Evolutionary conservation across 2,329 filamentous ascomycete genomes (phyloP).

Genomic region (Pseudogymnoascus destructans): DNA sequence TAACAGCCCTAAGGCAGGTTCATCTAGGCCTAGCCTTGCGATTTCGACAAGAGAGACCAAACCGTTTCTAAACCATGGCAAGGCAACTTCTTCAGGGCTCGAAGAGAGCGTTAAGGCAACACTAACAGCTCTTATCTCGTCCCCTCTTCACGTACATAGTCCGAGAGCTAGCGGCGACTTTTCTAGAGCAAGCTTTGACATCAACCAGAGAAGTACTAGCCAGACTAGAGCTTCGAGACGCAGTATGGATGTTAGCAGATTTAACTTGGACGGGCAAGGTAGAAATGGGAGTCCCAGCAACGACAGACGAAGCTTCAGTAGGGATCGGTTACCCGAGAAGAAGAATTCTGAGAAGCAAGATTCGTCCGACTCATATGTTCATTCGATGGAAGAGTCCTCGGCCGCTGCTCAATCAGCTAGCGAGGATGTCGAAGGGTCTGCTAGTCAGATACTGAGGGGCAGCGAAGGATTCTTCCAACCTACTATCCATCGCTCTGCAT

Average conservation of each 20-base stretch:
- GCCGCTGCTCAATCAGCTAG: constrained; percentile 55
- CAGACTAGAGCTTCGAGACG: constrained; percentile 27
- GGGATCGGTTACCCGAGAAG: constrained; percentile 36
- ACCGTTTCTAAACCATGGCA: constrained; percentile 15
- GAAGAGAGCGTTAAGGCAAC: constrained; percentile 50
- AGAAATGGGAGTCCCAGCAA: constrained; percentile 51
- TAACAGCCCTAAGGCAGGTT: constrained; percentile 15
- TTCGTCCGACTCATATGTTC: constrained; percentile 62
- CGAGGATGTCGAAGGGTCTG: constrained; percentile 65
- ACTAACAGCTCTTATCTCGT: constrained; percentile 35
- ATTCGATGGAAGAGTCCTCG: constrained; percentile 61
- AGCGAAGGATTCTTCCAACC: constrained; percentile 83
- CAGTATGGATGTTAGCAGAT: constrained; percentile 39
- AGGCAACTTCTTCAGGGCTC: constrained; percentile 25
- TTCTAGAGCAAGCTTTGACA: constrained; percentile 41
- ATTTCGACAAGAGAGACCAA: constrained; percentile 16
- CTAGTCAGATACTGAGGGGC: constrained; percentile 76
- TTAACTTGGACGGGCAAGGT: constrained; percentile 30
- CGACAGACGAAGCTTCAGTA: constrained; percentile 38
- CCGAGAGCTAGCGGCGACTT: constrained; percentile 43
- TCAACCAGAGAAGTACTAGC: constrained; percentile 40
- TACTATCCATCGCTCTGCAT: constrained; percentile 43
- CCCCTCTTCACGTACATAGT: constrained; percentile 27
- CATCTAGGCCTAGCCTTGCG: constrained; percentile 20
- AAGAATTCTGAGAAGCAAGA: constrained; percentile 42